Base-by-base conservation (phyloP, 805 yeast species). In the Metschnikowia arizonensis region DNA sequence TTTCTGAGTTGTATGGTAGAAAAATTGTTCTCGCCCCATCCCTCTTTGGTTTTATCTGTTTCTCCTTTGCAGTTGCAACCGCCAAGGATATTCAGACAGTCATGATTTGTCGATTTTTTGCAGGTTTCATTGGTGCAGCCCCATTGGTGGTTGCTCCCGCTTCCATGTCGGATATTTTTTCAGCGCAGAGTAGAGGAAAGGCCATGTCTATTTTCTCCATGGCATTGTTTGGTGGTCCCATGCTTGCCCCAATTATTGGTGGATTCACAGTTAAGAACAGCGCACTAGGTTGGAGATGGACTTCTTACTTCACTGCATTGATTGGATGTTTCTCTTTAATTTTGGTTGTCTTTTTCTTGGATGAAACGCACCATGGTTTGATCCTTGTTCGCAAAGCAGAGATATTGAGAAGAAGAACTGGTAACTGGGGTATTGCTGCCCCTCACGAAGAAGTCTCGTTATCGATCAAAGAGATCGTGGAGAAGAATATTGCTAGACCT, bases 211-310 rank as follows among this genome's bases (percentile, higher is more conserved):
- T 55, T 17, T 57, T 57, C 30, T 57, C 60, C 18, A 53, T 57
- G 25, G 71, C 75, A 30, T 77, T 79, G 39, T 55, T 55, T 31
- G 59, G 59, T 25, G 59, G 59, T 11, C 59, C 59, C 6, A 55
- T 55, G 59, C 46, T 55, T 26, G 59, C 56, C 5, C 59, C 59
- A 9, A 55, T 55, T 14, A 40, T 54, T 14, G 87, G 90, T 48
- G 82, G 83, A 0, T 86, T 82, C 62, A 79, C 83, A 35, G 75
- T 72, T n/a, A 61, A 66, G 39, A 75, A 79, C 45, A 57, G 66
- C 9, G 69, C 74, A 45, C 68, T 88, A 34, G 87, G 88, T 14
- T 87, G 95, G 95, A 73, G 96, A 59, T 88, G 95, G 95, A 76
- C 86, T 10, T 75, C 73, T 51, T 88, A 86, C 62, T 66, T 87